Evolutionary conservation across 169 alveolate species (phyloP).

Genomic region (Amoebophrya sp.): DNA sequence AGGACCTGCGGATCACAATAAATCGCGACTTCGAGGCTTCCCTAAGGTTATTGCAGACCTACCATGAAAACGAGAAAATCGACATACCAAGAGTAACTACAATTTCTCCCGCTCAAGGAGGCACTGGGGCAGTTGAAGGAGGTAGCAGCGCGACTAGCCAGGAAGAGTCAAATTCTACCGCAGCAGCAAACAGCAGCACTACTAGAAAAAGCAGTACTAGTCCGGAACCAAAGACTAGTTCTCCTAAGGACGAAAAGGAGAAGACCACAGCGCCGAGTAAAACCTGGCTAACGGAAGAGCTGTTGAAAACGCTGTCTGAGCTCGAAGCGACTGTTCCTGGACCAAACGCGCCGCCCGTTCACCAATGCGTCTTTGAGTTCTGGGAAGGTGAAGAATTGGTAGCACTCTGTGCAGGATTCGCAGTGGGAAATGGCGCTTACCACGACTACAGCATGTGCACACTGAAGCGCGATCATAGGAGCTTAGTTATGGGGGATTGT

Average conservation of each 20-base stretch:
- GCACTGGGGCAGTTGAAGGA: not conserved
- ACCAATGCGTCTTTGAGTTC: not conserved
- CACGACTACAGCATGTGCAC: constrained; percentile 25
- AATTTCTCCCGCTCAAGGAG: no score
- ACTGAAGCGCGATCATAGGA: no score
- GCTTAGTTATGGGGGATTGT: no score
- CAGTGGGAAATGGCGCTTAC: not conserved
- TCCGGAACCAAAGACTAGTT: no score
- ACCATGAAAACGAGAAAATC: not conserved
- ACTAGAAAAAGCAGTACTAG: not conserved
- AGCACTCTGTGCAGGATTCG: not conserved
- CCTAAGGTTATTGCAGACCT: not conserved
- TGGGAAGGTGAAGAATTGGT: not conserved
- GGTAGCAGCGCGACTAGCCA: no score
- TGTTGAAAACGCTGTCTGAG: not conserved
- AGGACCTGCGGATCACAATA: not conserved
- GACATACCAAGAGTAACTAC: no score
- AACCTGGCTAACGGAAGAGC: not conserved
- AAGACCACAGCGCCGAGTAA: no score
- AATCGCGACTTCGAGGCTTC: not conserved
- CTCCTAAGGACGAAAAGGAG: no score
- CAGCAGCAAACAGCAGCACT: not conserved
- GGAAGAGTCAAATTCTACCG: not conserved
- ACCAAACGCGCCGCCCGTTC: not conserved
- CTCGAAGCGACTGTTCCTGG: not conserved